A percentile compares a stretch with the other conserved stretches of the same genome.
These are phyloP conservation scores for Mycena haematopus DNA, from an alignment of 768 basidiomycete genomes.

Conservation along the genomic window DNA sequence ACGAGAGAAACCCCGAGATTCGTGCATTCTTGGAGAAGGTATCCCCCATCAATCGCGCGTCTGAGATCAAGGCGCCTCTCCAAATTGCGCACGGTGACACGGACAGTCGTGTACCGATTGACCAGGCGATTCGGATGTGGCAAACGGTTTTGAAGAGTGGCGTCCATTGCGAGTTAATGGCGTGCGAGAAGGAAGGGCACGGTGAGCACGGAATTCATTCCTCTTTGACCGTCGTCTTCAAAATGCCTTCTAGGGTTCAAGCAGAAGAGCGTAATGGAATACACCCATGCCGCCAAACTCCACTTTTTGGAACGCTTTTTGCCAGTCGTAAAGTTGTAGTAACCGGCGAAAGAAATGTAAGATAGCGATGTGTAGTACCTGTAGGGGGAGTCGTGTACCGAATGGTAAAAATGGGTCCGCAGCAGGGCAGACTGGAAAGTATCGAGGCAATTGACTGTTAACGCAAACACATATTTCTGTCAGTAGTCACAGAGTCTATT, in stretches of 20 bases:
- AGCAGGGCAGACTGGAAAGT: no score
- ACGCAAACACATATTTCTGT: no score
- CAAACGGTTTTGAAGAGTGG: conserved; percentile 38
- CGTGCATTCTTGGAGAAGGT: conserved; percentile 46
- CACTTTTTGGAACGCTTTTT: conserved; percentile 46
- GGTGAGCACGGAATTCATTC: conserved; percentile 36
- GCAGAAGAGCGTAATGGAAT: conserved; percentile 52
- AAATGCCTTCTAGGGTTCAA: conserved; percentile 41
- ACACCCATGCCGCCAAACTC: conserved; percentile 46
- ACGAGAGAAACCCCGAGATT: conserved; percentile 45
- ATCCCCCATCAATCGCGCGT: conserved; percentile 46
- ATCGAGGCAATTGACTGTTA: no score
- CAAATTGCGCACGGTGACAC: conserved; percentile 50
- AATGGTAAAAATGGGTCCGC: no score
- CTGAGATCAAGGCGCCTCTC: conserved; percentile 43
- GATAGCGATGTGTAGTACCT: no score
- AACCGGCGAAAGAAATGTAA: no score
- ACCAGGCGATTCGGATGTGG: conserved; percentile 47
- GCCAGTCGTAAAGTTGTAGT: conserved; percentile 8
- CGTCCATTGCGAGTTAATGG: conserved; percentile 42
- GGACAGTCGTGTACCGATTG: conserved; percentile 46
- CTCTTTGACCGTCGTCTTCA: background rate
- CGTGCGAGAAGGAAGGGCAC: conserved; percentile 50
- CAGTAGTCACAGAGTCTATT: no score
- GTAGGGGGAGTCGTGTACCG: no score